phyloP scores from a whole-genome alignment of 208 protist species.

The Porcisia deanei region DNA sequence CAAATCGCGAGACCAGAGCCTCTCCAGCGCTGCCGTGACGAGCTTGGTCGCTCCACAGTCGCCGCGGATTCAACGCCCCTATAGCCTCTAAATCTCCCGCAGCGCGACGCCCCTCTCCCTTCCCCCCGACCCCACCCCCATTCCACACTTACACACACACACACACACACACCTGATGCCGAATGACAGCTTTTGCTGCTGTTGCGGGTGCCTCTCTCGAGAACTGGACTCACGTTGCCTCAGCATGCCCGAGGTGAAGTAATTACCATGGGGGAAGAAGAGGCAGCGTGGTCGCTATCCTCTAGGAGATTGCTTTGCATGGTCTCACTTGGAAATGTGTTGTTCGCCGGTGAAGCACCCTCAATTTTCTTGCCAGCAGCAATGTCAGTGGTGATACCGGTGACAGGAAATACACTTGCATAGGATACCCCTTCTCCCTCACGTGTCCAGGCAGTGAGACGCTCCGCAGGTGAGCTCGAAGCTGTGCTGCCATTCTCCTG shows the following conservation, averaged over 20 bases:
- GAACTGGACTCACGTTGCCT: background rate
- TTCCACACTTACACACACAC: no score
- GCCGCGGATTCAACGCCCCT: background rate
- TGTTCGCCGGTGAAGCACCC: background rate
- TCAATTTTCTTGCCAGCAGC: background rate
- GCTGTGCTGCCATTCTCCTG: background rate
- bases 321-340: background rate
- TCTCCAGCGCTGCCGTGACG: background rate
- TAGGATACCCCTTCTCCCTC: background rate
- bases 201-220: background rate
- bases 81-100: no score
- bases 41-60: background rate
- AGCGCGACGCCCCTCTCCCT: no score
- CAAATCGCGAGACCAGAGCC: background rate
- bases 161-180: no score
- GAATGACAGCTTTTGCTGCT: background rate
- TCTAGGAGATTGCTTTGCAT: background rate
- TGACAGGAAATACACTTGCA: background rate
- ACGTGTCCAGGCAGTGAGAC: slow-evolving; percentile 1
- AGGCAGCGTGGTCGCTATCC: background rate
- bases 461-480: slow-evolving; percentile 4
- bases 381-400: background rate
- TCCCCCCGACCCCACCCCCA: no score
- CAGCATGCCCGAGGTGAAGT: background rate
- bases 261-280: background rate